Evolutionary conservation across 202 grass and related monocot genomes (phyloP).

Genomic region (Carex arenaria): DNA sequence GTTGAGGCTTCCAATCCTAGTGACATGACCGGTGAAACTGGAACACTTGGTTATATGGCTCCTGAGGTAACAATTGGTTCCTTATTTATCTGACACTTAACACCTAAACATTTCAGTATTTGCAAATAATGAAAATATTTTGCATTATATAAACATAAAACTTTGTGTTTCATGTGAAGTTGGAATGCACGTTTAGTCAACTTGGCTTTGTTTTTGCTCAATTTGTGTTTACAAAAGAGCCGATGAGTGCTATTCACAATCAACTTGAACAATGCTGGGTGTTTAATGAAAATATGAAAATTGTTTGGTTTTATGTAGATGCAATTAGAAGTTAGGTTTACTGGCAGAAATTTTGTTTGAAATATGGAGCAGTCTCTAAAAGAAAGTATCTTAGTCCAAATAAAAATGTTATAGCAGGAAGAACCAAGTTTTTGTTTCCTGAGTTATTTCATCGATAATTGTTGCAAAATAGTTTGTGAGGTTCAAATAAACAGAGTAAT

Average conservation of each 20-base stretch:
- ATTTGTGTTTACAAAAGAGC: not conserved
- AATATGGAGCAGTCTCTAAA: not conserved
- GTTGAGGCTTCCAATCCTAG: constrained; percentile 98
- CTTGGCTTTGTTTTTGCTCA: not conserved
- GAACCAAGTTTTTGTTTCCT: not conserved
- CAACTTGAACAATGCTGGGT: not conserved
- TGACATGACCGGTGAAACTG: constrained; percentile 99
- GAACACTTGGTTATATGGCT: constrained; percentile 99
- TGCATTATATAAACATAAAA: not conserved
- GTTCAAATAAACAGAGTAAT: not conserved
- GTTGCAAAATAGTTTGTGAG: not conserved
- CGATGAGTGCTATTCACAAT: not conserved
- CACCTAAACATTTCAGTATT: not conserved
- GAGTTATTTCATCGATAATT: too few species aligned
- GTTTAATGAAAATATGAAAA: not conserved
- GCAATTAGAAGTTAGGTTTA: not conserved
- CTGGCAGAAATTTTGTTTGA: not conserved
- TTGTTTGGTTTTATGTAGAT: not conserved
- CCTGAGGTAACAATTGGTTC: constrained; percentile 60
- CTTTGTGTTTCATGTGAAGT: not conserved
- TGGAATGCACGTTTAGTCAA: too few species aligned
- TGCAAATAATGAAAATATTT: not conserved
- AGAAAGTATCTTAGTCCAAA: not conserved
- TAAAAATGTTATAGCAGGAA: not conserved
- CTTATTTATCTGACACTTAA: not conserved